Conservation (phyloP, 1,139 yeast genomes). For the Fermentozyma sake region DNA sequence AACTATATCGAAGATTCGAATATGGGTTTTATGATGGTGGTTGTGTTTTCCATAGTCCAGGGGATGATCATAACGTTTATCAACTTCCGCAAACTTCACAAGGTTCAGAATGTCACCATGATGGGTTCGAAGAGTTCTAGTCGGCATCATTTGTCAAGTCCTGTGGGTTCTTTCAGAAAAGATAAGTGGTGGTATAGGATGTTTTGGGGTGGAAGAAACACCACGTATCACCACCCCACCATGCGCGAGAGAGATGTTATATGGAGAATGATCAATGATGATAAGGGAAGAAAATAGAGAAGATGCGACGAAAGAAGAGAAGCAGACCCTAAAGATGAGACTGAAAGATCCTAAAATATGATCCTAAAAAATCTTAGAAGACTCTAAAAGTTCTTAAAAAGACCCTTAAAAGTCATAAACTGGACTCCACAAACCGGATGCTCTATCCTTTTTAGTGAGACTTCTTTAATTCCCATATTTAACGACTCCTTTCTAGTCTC, state of each 20-base stretch:
- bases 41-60: slow-evolving; percentile 43
- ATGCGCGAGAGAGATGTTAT: slow-evolving; percentile 53
- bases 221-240: slow-evolving; percentile 34
- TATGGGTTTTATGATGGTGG: slow-evolving; percentile 61
- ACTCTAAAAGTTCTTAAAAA: too few species aligned
- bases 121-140: slow-evolving; percentile 26
- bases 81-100: slow-evolving; percentile 47
- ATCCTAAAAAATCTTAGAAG: too few species aligned
- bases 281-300: slow-evolving; percentile 24
- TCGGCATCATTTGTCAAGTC: slow-evolving; percentile 4
- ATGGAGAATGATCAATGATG: slow-evolving; percentile 73
- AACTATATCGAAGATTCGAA: slow-evolving; percentile 80
- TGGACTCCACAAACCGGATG: too few species aligned
- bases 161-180: slow-evolving; percentile 4
- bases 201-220: slow-evolving; percentile 26
- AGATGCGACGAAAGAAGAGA: not conserved
- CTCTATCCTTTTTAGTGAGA: too few species aligned
- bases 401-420: too few species aligned
- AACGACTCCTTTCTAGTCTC: too few species aligned
- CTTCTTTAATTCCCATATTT: too few species aligned
- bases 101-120: slow-evolving; percentile 65
- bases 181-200: slow-evolving; percentile 20
- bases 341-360: not conserved
- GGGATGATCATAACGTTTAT: slow-evolving; percentile 40
- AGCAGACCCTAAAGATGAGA: not conserved